Conservation (phyloP, 2,329 filamentous ascomycete species). For the Didymella glomerata region DNA sequence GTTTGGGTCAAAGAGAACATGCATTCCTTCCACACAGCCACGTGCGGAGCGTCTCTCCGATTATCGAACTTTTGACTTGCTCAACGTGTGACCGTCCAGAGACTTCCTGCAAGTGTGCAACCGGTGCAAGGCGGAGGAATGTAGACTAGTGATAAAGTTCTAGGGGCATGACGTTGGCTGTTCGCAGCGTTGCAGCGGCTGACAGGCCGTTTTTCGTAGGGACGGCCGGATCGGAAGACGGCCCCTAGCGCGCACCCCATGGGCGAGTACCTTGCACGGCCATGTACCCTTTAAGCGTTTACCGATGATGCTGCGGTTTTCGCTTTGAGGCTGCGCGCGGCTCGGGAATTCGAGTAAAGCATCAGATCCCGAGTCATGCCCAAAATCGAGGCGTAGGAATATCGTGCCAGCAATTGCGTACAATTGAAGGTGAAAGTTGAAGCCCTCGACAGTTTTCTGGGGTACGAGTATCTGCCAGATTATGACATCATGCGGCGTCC, state of each 20-base stretch:
- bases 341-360: not conserved
- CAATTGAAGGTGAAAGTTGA: not conserved
- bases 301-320: not conserved
- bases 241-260: not conserved
- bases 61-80: not conserved
- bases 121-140: conserved; percentile 12
- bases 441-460: not conserved
- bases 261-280: not conserved
- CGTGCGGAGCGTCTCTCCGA: conserved; percentile 8
- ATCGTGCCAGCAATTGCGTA: not conserved
- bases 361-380: too few species aligned
- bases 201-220: conserved; percentile 22
- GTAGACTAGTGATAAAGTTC: conserved; percentile 13
- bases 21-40: conserved; percentile 11
- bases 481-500: conserved; percentile 32
- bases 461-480: conserved; percentile 1
- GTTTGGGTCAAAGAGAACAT: conserved; percentile 13
- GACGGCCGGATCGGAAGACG: conserved; percentile 20
- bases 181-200: conserved; percentile 12
- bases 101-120: conserved; percentile 4
- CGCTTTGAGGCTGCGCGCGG: not conserved
- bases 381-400: too few species aligned
- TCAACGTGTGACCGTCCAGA: conserved; percentile 13
- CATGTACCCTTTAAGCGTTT: not conserved
- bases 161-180: conserved; percentile 17